Evolutionary conservation across 192 early-diverging fungal genomes (phyloP).

Genomic region (Gaertneriomyces semiglobifer): DNA sequence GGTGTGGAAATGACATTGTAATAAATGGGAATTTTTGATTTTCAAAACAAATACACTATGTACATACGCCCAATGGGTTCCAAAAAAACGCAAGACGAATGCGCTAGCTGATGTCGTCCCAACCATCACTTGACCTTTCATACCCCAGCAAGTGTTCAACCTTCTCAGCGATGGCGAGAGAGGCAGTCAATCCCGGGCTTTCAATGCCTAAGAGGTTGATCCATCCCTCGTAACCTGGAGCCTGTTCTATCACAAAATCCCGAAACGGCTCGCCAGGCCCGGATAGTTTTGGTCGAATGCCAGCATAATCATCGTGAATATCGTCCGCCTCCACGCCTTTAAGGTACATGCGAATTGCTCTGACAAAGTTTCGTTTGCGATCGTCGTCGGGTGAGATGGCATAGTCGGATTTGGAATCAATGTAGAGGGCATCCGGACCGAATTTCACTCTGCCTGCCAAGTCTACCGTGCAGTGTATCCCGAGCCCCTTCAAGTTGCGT

Average conservation of each 20-base stretch:
- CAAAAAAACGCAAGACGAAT: no score
- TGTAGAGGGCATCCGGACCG: conserved; percentile 72
- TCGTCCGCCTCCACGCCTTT: conserved; percentile 52
- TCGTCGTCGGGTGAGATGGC: conserved; percentile 40
- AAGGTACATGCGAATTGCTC: conserved; percentile 64
- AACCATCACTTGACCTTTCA: not conserved
- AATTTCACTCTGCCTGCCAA: conserved; percentile 71
- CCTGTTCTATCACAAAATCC: conserved; percentile 68
- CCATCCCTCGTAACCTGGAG: conserved; percentile 56
- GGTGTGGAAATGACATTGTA: conserved; percentile 30
- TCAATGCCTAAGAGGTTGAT: conserved; percentile 81
- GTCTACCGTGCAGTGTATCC: conserved; percentile 78
- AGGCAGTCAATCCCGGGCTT: conserved; percentile 79
- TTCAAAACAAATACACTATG: no score
- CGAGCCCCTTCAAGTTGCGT: conserved; percentile 63
- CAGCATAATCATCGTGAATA: conserved; percentile 69
- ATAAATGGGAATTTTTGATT: no score
- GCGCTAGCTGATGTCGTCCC: not conserved
- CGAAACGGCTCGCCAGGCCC: conserved; percentile 64
- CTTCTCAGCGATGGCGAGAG: conserved; percentile 74
- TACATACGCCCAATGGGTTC: no score
- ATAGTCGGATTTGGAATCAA: conserved; percentile 58
- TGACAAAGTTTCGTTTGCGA: conserved; percentile 38
- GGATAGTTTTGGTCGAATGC: conserved; percentile 80
- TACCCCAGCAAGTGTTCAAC: conserved; percentile 18